These are phyloP conservation scores for Coccomyxa sp. DNA, from an alignment of 139 green algal genomes.

Conservation along the genomic window DNA sequence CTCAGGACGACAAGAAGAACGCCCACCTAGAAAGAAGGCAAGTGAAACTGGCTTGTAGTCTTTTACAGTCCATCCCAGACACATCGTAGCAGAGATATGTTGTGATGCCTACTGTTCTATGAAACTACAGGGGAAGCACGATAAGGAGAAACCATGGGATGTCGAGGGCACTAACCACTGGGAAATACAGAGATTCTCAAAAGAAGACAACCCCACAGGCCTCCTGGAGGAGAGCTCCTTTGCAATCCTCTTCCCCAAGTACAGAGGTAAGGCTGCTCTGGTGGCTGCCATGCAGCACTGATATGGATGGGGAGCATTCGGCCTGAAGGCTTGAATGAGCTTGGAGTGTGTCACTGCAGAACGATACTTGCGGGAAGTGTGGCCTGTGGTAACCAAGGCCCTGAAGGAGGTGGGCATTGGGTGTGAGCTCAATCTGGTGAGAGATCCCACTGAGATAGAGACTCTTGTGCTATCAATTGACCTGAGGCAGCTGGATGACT, in stretches of 20 bases:
- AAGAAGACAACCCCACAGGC: conserved; percentile 87
- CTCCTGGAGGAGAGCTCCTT: conserved; percentile 97
- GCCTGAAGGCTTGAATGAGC: too few species aligned
- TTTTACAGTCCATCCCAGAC: too few species aligned
- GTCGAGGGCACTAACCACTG: conserved; percentile 96
- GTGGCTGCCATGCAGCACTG: background rate
- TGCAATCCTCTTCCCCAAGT: conserved; percentile 97
- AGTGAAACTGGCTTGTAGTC: too few species aligned
- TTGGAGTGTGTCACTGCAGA: conserved; percentile 63
- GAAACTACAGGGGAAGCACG: too few species aligned
- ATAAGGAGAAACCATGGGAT: conserved; percentile 93
- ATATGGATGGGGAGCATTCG: too few species aligned
- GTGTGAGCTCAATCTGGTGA: conserved; percentile 96
- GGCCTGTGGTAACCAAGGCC: conserved; percentile 84
- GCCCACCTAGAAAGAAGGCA: too few species aligned
- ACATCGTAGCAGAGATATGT: too few species aligned
- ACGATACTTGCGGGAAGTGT: conserved; percentile 96
- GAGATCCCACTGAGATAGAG: background rate
- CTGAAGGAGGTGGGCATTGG: conserved; percentile 82
- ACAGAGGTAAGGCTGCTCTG: conserved; percentile 59
- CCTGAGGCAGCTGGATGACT: too few species aligned
- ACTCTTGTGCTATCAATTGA: background rate
- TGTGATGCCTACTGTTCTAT: too few species aligned
- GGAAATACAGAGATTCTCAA: conserved; percentile 68
- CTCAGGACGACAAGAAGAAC: too few species aligned